These are phyloP conservation scores for Rachicladosporium sp. DNA, from an alignment of 2,329 filamentous ascomycete genomes.

Conservation along the genomic window DNA sequence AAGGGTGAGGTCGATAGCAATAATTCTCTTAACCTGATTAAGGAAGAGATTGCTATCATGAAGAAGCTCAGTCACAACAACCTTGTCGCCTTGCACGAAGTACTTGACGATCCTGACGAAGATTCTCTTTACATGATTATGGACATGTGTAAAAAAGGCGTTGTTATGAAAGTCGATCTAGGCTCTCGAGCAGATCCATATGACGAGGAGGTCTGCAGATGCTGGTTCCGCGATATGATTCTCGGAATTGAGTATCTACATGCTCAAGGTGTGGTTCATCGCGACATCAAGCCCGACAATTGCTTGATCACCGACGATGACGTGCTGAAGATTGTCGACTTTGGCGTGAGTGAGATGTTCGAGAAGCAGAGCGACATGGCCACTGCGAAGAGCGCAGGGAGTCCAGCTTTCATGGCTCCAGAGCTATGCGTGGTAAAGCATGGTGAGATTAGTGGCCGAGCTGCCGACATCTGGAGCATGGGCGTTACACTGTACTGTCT, in stretches of 20 bases:
- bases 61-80: conserved; percentile 95
- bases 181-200: conserved; percentile 74
- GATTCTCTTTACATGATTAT: conserved; percentile 98
- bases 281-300: conserved; percentile 97
- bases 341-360: conserved; percentile 99
- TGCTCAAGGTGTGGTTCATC: conserved; percentile 84
- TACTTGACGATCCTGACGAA: conserved; percentile 87
- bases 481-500: conserved; percentile 89
- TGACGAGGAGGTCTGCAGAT: conserved; percentile 65
- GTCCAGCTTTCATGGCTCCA: conserved; percentile 85
- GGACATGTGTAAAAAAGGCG: conserved; percentile 97
- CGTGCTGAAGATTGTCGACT: conserved; percentile 90
- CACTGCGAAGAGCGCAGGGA: conserved; percentile 85
- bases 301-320: conserved; percentile 80
- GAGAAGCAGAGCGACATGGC: conserved; percentile 78
- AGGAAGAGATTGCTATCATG: conserved; percentile 97
- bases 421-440: conserved; percentile 82
- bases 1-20: conserved; percentile 43
- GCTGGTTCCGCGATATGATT: conserved; percentile 91
- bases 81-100: conserved; percentile 84
- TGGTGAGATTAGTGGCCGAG: conserved; percentile 74
- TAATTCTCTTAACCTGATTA: conserved; percentile 73
- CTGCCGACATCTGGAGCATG: conserved; percentile 98
- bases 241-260: conserved; percentile 93
- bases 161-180: conserved; percentile 91